Percentiles rank a stretch among this genome's conserved stretches.
Evolutionary conservation across 495 filamentous ascomycete species (phyloP).

Genomic region (Symbiotaphrina buchneri): DNA sequence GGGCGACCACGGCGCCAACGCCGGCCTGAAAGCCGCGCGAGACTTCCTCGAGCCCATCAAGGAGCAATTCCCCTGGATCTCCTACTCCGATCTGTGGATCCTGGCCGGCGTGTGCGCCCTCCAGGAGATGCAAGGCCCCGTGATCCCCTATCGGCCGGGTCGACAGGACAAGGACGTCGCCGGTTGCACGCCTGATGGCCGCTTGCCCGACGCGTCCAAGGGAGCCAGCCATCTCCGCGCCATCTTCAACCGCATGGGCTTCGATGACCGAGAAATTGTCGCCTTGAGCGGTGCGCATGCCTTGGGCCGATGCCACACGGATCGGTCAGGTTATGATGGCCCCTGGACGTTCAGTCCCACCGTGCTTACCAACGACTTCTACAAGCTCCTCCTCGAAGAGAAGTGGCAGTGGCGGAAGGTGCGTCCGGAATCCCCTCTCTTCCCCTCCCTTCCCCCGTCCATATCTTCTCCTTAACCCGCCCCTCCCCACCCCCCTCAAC

Average conservation of each 20-base stretch:
- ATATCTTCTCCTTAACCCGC: slow-evolving; percentile 32
- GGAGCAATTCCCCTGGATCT: slow-evolving; percentile 80
- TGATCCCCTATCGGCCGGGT: slow-evolving; percentile 77
- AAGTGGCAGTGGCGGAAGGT: slow-evolving; percentile 41
- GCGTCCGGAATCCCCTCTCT: not conserved
- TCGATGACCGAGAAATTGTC: slow-evolving; percentile 92
- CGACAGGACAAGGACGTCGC: slow-evolving; percentile 56
- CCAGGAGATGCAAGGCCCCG: slow-evolving; percentile 86
- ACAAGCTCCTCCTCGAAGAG: slow-evolving; percentile 64
- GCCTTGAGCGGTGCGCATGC: slow-evolving; percentile 81
- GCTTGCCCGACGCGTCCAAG: slow-evolving; percentile 76
- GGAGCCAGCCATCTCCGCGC: slow-evolving; percentile 63
- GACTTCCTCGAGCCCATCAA: slow-evolving; percentile 88
- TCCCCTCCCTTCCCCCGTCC: slow-evolving; percentile 21
- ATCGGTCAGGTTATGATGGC: slow-evolving; percentile 73
- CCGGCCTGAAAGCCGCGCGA: slow-evolving; percentile 68
- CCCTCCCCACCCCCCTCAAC: slow-evolving; percentile 40
- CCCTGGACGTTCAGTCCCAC: slow-evolving; percentile 97
- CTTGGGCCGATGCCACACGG: slow-evolving; percentile 74
- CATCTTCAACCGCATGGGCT: slow-evolving; percentile 95
- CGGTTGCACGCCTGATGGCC: slow-evolving; percentile 84
- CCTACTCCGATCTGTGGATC: slow-evolving; percentile 92
- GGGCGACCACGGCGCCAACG: slow-evolving; percentile 81
- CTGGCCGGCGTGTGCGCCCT: slow-evolving; percentile 66
- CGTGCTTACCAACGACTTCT: slow-evolving; percentile 87